Conservation (phyloP, 1,139 yeast species). For the Yueomyces sp. region DNA sequence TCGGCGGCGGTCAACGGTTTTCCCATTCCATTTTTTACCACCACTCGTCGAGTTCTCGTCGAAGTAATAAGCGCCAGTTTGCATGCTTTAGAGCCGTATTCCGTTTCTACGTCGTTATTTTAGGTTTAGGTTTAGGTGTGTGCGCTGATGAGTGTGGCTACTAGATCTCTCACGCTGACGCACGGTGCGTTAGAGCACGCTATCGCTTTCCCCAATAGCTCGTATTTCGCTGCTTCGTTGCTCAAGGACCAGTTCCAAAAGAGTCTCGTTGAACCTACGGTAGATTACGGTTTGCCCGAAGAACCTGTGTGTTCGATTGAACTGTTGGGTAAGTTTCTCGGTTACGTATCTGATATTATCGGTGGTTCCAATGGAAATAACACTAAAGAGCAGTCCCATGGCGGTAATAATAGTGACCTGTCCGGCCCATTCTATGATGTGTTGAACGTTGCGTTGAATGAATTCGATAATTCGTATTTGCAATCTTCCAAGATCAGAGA, state of each 20-base stretch:
- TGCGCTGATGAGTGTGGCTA: slow-evolving; percentile 25
- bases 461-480: slow-evolving; percentile 73
- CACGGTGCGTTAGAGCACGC: slow-evolving; percentile 87
- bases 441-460: slow-evolving; percentile 55
- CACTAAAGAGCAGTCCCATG: not conserved
- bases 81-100: too few species aligned
- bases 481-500: slow-evolving; percentile 57
- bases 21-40: too few species aligned
- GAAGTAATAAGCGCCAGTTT: too few species aligned
- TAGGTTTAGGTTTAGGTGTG: too few species aligned
- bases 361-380: slow-evolving; percentile 23
- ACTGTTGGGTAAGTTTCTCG: slow-evolving; percentile 72
- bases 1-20: too few species aligned
- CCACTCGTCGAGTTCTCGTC: too few species aligned
- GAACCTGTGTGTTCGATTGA: slow-evolving; percentile 88
- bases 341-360: slow-evolving; percentile 55
- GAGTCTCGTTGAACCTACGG: slow-evolving; percentile 69
- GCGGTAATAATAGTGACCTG: slow-evolving; percentile 20
- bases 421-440: slow-evolving; percentile 52
- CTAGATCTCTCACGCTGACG: slow-evolving; percentile 68
- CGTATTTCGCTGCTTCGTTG: slow-evolving; percentile 73
- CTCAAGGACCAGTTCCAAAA: slow-evolving; percentile 76
- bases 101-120: too few species aligned
- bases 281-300: slow-evolving; percentile 72
- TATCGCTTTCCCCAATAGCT: slow-evolving; percentile 70